phyloP scores from a whole-genome alignment of 2,329 filamentous ascomycete species.

The Alternaria sp. region DNA sequence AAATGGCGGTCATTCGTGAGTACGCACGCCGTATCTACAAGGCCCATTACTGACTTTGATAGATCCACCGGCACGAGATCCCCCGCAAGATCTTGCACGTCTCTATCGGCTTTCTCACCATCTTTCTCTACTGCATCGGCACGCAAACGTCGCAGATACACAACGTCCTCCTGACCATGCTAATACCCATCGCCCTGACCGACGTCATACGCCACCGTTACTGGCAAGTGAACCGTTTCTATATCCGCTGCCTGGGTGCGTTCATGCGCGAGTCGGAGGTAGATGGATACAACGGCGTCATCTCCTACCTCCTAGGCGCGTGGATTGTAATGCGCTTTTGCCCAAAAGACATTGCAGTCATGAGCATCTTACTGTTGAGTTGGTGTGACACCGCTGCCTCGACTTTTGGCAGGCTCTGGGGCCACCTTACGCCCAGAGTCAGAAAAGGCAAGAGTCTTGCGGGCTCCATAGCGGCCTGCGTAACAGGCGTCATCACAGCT shows the following conservation, averaged over 20 bases:
- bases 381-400: conserved; percentile 99
- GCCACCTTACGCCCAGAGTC: conserved; percentile 85
- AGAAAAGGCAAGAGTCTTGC: conserved; percentile 90
- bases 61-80: conserved; percentile 89
- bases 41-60: conserved; percentile 23
- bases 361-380: conserved; percentile 87
- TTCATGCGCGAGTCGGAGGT: conserved; percentile 98
- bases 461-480: conserved; percentile 83
- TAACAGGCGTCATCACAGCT: conserved; percentile 83
- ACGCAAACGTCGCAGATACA: conserved; percentile 80
- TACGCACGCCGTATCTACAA: conserved; percentile 11
- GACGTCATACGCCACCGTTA: conserved; percentile 87
- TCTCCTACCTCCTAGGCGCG: conserved; percentile 92
- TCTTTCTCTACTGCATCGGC: conserved; percentile 83
- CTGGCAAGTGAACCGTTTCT: conserved; percentile 82
- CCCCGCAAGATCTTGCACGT: conserved; percentile 93
- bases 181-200: conserved; percentile 83
- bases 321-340: conserved; percentile 87
- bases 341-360: conserved; percentile 90
- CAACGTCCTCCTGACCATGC: conserved; percentile 79
- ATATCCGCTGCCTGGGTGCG: conserved; percentile 83
- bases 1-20: conserved; percentile 86
- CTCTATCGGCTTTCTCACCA: conserved; percentile 92
- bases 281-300: conserved; percentile 92
- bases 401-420: conserved; percentile 90